Evolutionary conservation across 495 filamentous ascomycete species (phyloP), one percentile per base, ranked within the genome.

Genomic region (Trichoderma erinaceum): DNA sequence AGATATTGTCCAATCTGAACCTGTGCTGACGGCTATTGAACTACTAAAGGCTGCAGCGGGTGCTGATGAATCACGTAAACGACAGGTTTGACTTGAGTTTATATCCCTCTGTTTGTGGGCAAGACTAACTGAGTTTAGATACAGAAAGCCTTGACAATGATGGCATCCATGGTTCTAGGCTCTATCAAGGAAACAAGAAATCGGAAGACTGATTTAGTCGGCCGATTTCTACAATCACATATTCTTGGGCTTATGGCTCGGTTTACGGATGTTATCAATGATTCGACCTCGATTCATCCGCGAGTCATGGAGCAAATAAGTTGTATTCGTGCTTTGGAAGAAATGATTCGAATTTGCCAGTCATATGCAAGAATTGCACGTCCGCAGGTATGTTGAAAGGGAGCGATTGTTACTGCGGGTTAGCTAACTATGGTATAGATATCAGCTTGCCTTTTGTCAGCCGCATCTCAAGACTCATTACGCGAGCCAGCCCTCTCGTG

Each of bases 171-270:
- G 63, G 84, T 87, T 18, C 80, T 87, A 48, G 76, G 81, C 63
- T 87, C 86, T 15, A 74, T 72, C 27, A 77, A 73, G 13, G 77
- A 77, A 74, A 76, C 48, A 63, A 79, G 67, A 78, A 85, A 77
- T 71, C 85, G 73, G 78, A 90, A 87, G 71, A 82, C 79, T 58
- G 73, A 80, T 21, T 80, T 86, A 52, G 76, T 84, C n/a, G 77
- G 96, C 21, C 88, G 86, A n/a, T 98, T 96, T 75, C 86, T 98
- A 58, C 89, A 96, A 67, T 83, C 83, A 18, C 89, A 97, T 78
- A 88, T 94, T 29, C 86, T 98, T 25, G 94, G 92, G n/a, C 85
- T 98, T 67, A 92, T 96, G 75, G 85, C 89, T 21, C 86, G 90
- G 61, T 87, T 98, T 67, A 89, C 90, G 7, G 89, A 94, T 70